phyloP scores from a whole-genome alignment of 768 basidiomycete genomes.

The Russula ochroleuca region DNA sequence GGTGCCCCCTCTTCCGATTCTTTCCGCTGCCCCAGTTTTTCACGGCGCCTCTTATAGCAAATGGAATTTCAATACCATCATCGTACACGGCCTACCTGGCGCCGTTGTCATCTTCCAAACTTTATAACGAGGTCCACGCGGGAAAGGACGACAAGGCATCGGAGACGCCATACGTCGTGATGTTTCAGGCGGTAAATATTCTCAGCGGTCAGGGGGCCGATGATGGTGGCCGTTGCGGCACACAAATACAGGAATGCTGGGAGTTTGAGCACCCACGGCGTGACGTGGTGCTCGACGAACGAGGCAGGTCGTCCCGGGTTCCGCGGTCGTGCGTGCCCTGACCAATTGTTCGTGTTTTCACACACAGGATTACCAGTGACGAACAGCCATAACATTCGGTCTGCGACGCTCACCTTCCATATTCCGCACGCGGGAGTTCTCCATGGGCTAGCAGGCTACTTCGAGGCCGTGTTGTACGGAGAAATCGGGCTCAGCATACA shows the following conservation, averaged over 20 bases:
- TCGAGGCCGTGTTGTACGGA: conserved; percentile 91
- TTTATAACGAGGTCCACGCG: conserved; percentile 77
- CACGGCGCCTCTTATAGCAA: conserved; percentile 46
- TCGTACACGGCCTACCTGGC: conserved; percentile 95
- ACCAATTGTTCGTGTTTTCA: background rate
- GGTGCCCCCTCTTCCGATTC: background rate
- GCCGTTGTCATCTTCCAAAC: conserved; percentile 89
- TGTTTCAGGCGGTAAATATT: conserved; percentile 92
- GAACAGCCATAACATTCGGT: conserved; percentile 94
- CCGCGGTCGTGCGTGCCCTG: background rate
- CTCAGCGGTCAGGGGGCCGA: conserved; percentile 73
- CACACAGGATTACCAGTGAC: conserved; percentile 76
- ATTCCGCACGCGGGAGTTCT: conserved; percentile 92
- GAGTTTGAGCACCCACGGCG: conserved; percentile 90
- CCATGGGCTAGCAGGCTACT: conserved; percentile 95
- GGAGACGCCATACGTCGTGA: conserved; percentile 98
- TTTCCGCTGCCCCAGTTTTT: background rate
- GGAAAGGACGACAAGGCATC: conserved; percentile 62
- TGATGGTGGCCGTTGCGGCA: conserved; percentile 63
- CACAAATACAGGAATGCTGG: conserved; percentile 93
- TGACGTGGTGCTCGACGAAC: conserved; percentile 67
- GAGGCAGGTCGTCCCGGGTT: conserved; percentile 45
- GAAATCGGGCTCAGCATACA: conserved; percentile 91
- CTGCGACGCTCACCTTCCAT: conserved; percentile 79
- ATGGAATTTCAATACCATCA: conserved; percentile 92